phyloP scores from a whole-genome alignment of 2,329 filamentous ascomycete species.

The Penicillium verrucosum region DNA sequence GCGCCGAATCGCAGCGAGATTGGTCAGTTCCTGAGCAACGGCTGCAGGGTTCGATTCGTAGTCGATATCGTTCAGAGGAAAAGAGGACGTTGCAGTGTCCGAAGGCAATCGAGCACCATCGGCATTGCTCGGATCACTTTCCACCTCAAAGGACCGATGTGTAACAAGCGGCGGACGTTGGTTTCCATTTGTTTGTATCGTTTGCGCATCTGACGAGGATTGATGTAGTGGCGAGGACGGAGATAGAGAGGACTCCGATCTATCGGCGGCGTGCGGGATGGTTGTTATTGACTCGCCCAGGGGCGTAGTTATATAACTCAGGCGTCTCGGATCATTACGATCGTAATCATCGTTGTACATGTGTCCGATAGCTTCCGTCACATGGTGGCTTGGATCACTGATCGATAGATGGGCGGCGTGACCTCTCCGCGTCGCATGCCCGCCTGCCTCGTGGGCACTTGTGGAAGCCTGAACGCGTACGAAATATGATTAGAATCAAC shows the following conservation, averaged over 20 bases:
- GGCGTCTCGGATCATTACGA: slow-evolving; percentile 60
- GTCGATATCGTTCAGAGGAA: slow-evolving; percentile 77
- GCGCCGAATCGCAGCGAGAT: slow-evolving; percentile 81
- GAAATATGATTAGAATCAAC: slow-evolving; percentile 10
- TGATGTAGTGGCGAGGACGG: slow-evolving; percentile 30
- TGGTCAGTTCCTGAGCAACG: slow-evolving; percentile 88
- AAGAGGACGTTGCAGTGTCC: slow-evolving; percentile 59
- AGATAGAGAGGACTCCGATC: slow-evolving; percentile 27
- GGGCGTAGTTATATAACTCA: slow-evolving; percentile 67
- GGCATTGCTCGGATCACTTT: slow-evolving; percentile 52
- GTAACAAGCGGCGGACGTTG: slow-evolving; percentile 24
- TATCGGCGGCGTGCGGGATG: slow-evolving; percentile 31
- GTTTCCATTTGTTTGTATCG: slow-evolving; percentile 33
- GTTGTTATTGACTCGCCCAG: slow-evolving; percentile 45
- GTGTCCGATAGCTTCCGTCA: slow-evolving; percentile 88
- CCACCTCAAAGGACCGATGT: slow-evolving; percentile 39
- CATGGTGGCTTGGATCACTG: slow-evolving; percentile 88
- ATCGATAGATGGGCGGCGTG: slow-evolving; percentile 65
- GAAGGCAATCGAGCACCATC: slow-evolving; percentile 53
- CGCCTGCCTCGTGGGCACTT: slow-evolving; percentile 40
- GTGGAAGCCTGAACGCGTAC: slow-evolving; percentile 39
- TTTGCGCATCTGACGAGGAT: slow-evolving; percentile 34
- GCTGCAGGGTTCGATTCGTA: slow-evolving; percentile 88
- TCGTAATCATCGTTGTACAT: slow-evolving; percentile 77
- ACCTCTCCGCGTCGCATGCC: slow-evolving; percentile 53